Percentiles rank a stretch among this genome's conserved stretches.
phyloP scores from a whole-genome alignment of 495 filamentous ascomycete genomes.

The Penicillium atrosanguineum region DNA sequence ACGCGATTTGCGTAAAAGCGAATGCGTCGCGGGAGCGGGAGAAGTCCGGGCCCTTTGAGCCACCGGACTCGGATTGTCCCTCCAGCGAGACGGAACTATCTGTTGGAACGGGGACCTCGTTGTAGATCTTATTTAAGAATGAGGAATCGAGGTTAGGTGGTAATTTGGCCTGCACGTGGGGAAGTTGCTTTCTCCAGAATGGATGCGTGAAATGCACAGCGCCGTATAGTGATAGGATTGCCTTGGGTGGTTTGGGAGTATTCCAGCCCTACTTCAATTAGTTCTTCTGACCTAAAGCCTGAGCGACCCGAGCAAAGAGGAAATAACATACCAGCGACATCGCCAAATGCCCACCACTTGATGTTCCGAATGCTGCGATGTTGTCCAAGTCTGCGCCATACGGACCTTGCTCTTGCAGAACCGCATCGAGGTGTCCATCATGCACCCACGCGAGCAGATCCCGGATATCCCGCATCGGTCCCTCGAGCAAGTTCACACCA shows the following conservation, averaged over 20 bases:
- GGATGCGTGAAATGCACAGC: constrained; percentile 33
- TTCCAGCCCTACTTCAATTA: constrained; percentile 24
- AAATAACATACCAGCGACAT: constrained; percentile 24
- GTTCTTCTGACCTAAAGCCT: not conserved
- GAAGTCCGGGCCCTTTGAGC: constrained; percentile 28
- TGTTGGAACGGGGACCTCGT: constrained; percentile 27
- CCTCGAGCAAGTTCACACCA: constrained; percentile 27
- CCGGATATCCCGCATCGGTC: constrained; percentile 31
- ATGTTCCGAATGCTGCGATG: constrained; percentile 35
- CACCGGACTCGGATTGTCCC: constrained; percentile 23
- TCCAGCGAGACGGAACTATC: constrained; percentile 33
- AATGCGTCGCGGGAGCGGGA: constrained; percentile 33
- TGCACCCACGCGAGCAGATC: constrained; percentile 31
- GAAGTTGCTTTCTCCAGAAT: constrained; percentile 63
- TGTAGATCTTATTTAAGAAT: constrained; percentile 28
- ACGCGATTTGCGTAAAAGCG: constrained; percentile 34
- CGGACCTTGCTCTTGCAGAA: constrained; percentile 8
- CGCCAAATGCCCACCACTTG: constrained; percentile 30
- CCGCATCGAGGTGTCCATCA: constrained; percentile 18
- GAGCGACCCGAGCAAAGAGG: not conserved
- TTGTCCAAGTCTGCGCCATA: constrained; percentile 26
- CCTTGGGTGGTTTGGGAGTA: constrained; percentile 18
- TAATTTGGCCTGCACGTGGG: constrained; percentile 51
- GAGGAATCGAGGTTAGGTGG: constrained; percentile 10
- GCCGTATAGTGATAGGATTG: constrained; percentile 39